phyloP scores from a whole-genome alignment of 1,139 yeast species.

The Yamadazyma spencermartinsiae region DNA sequence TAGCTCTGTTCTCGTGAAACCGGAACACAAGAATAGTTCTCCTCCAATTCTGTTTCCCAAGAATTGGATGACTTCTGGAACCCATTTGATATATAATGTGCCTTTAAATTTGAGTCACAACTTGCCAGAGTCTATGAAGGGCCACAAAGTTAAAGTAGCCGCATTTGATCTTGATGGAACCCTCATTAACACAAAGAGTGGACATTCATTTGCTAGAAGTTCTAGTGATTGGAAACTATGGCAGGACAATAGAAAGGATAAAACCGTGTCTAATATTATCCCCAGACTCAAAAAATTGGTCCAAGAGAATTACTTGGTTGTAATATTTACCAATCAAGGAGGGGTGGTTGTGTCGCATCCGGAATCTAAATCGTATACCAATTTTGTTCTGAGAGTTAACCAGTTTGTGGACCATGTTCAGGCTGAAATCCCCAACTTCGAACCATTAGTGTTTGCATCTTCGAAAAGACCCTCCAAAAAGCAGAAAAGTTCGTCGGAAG shows the following conservation, averaged over 20 bases:
- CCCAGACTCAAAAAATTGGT: conserved; percentile 26
- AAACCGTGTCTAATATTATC: conserved; percentile 20
- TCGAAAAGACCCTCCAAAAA: conserved; percentile 49
- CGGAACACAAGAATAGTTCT: no score
- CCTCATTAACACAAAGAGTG: conserved; percentile 60
- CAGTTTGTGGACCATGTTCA: conserved; percentile 25
- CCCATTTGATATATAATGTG: conserved; percentile 34
- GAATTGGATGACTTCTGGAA: conserved; percentile 32
- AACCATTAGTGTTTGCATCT: conserved; percentile 61
- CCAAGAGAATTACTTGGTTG: conserved; percentile 42
- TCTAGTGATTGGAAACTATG: conserved; percentile 74
- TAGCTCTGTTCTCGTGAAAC: no score
- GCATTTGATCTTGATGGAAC: conserved; percentile 82
- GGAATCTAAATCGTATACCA: conserved; percentile 52
- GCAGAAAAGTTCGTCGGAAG: conserved; percentile 25
- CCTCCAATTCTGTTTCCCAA: conserved; percentile 5
- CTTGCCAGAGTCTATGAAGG: background rate
- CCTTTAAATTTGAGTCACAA: conserved; percentile 19
- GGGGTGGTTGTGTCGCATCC: conserved; percentile 41
- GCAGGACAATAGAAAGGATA: conserved; percentile 18
- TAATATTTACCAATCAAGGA: conserved; percentile 89
- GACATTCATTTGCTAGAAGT: conserved; percentile 52
- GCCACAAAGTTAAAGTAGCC: conserved; percentile 43
- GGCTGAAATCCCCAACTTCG: conserved; percentile 20
- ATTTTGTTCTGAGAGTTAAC: conserved; percentile 47